Evolutionary conservation across 2,329 filamentous ascomycete species (phyloP).

Genomic region (Aquanectria penicillioides): DNA sequence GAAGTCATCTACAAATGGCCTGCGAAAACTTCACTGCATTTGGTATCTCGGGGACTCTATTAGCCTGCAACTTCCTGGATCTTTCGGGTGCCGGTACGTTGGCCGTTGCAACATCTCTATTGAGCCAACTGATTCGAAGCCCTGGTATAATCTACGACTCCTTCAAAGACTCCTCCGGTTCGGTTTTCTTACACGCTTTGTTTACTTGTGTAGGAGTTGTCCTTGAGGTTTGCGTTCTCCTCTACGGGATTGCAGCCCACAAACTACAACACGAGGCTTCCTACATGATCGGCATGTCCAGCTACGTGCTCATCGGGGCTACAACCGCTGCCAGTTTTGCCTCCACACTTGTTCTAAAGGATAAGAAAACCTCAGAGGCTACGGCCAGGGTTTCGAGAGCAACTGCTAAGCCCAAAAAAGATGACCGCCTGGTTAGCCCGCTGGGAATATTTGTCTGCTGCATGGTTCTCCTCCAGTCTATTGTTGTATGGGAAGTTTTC

Average conservation of each 20-base stretch:
- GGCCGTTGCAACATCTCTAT: slow-evolving; percentile 24
- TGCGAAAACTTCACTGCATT: slow-evolving; percentile 23
- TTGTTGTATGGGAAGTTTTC: slow-evolving; percentile 23
- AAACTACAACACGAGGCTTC: not conserved
- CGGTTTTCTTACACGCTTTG: slow-evolving; percentile 5
- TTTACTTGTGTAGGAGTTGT: slow-evolving; percentile 7
- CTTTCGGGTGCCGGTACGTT: slow-evolving; percentile 27
- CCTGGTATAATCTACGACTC: slow-evolving; percentile 10
- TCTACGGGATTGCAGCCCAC: slow-evolving; percentile 1
- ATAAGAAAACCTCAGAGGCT: not conserved
- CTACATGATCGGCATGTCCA: not conserved
- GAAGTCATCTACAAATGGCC: slow-evolving; percentile 19
- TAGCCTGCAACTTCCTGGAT: slow-evolving; percentile 7
- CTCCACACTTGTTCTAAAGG: slow-evolving; percentile 1
- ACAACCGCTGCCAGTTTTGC: slow-evolving; percentile 13
- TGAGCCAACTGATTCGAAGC: slow-evolving; percentile 19
- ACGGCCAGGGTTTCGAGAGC: not conserved
- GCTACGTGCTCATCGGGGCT: slow-evolving; percentile 20
- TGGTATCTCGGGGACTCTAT: not conserved
- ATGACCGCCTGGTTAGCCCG: not conserved
- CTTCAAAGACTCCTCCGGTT: not conserved
- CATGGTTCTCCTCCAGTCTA: slow-evolving; percentile 23
- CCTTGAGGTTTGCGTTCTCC: slow-evolving; percentile 8
- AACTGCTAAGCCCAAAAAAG: not conserved
- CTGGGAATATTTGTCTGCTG: slow-evolving; percentile 13